Evolutionary conservation across 2,329 filamentous ascomycete genomes (phyloP), one percentile per base, ranked within the genome.

Genomic region (Paracorniculantispora psalliotae): DNA sequence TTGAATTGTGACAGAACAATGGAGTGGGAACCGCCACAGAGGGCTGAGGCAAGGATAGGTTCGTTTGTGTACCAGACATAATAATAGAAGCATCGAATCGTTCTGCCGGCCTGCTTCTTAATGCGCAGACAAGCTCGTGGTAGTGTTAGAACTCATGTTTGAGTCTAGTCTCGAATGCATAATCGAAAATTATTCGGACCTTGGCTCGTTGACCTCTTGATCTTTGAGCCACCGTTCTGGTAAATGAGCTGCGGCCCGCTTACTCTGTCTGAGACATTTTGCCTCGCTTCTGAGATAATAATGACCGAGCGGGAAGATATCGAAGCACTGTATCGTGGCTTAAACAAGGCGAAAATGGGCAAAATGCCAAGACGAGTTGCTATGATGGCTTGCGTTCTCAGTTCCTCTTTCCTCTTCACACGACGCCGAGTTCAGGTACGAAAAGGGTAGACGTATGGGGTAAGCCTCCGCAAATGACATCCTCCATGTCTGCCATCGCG

Each of bases 1-100:
- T 28, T n/a, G 43, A 55, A 43, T 37, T 55, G 30, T 55, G 52
- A 55, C 52, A 55, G 43, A 47, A 28, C 8, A 4, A 37, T 17
- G 23, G 30, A 15, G 47, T 47, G 52, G 52, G 37, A 55, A 47
- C 41, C 43, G 28, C 51, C 51, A 55, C 52, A 1, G 5, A 8
- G 17, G 13, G 21, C 21, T 25, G 30, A 21, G 8, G 52, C 52
- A 46, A 33, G 52, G 52, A 26, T 55, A 10, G 19, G 6, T 12
- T n/a, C 13, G 8, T 13, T 19, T 23, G 17, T 37, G 33, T 37
- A 37, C n/a, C 47, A 35, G 47, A 4, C 15, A 23, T 23, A 12
- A 23, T n/a, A n/a, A n/a, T n/a, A n/a, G n/a, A n/a, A n/a, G n/a
- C n/a, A n/a, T n/a, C n/a, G n/a, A n/a, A n/a, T n/a, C n/a, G n/a